A percentile compares a stretch with the other conserved stretches of the same genome.
Evolutionary conservation across 345 rosid genomes (phyloP).

Genomic region (Acer negundo): DNA sequence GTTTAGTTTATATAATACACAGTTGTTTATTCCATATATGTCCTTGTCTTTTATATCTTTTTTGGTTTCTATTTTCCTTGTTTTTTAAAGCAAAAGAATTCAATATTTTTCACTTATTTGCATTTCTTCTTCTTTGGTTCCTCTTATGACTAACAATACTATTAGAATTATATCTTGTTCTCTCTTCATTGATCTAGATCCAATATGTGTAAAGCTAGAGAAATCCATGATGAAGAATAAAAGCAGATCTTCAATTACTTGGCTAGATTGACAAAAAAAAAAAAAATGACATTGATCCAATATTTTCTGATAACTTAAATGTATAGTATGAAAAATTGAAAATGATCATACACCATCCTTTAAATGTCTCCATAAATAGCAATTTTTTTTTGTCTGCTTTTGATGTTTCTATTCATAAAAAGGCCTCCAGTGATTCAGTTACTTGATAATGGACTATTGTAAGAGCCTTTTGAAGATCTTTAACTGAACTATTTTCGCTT

Average conservation of each 20-base stretch:
- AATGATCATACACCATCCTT: not conserved
- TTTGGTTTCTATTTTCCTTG: not conserved
- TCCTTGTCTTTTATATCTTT: not conserved
- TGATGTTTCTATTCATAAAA: too few relatives aligned
- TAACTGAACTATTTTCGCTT: not conserved
- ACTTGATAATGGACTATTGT: too few relatives aligned
- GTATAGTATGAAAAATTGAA: not conserved
- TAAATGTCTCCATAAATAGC: too few relatives aligned
- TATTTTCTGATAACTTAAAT: not conserved
- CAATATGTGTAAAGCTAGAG: not conserved
- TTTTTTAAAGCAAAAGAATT: not conserved
- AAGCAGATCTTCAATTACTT: not conserved
- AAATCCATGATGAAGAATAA: not conserved
- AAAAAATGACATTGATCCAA: not conserved
- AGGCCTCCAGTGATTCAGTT: too few relatives aligned
- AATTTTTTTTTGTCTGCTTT: too few relatives aligned
- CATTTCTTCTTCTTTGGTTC: not conserved
- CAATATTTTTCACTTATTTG: not conserved
- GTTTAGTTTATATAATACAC: not conserved
- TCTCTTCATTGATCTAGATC: not conserved
- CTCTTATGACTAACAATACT: not conserved
- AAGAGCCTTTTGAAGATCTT: too few relatives aligned
- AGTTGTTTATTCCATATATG: not conserved
- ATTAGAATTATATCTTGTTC: not conserved
- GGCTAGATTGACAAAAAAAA: not conserved